A percentile compares a stretch with the other conserved stretches of the same genome.
Conservation (phyloP, 192 early-diverging fungal species). For the Podila minutissima region DNA sequence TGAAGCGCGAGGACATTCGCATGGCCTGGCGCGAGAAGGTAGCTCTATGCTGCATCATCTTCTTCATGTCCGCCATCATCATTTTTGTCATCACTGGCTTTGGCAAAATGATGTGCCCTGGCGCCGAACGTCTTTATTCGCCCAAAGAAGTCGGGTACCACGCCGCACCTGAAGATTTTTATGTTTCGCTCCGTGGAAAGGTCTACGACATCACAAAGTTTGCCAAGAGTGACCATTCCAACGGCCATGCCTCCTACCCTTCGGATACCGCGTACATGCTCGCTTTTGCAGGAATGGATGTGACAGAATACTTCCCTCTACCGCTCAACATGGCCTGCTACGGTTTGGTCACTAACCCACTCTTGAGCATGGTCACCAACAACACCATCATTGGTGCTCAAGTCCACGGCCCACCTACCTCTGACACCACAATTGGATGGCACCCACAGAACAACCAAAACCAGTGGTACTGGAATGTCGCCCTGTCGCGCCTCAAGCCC, state of each 20-base stretch:
- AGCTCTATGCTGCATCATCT: constrained; percentile 84
- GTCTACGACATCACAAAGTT: constrained; percentile 79
- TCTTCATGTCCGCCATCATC: constrained; percentile 75
- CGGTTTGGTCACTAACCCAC: constrained; percentile 51
- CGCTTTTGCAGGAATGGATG: constrained; percentile 69
- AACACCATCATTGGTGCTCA: constrained; percentile 39
- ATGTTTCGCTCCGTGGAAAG: constrained; percentile 70
- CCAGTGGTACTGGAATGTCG: constrained; percentile 62
- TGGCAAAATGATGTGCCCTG: constrained; percentile 85
- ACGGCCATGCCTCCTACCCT: constrained; percentile 52
- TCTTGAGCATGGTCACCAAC: constrained; percentile 10
- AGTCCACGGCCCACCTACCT: constrained; percentile 35
- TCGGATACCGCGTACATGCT: constrained; percentile 55
- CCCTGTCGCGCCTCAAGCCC: constrained; percentile 56
- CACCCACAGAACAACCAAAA: constrained; percentile 47
- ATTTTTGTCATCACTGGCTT: constrained; percentile 92
- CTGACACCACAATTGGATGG: constrained; percentile 43
- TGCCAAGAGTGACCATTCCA: constrained; percentile 64
- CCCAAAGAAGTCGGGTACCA: constrained; percentile 68
- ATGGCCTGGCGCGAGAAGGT: constrained; percentile 98
- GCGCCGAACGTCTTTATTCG: constrained; percentile 68
- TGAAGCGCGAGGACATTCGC: constrained; percentile 90
- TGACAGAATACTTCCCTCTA: constrained; percentile 72
- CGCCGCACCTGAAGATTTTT: constrained; percentile 68
- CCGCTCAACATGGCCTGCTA: constrained; percentile 63